Percentiles rank a stretch among this genome's conserved stretches.
Conservation (phyloP, 2,329 filamentous ascomycete genomes). For the Sporothrix pseudoabietina region DNA sequence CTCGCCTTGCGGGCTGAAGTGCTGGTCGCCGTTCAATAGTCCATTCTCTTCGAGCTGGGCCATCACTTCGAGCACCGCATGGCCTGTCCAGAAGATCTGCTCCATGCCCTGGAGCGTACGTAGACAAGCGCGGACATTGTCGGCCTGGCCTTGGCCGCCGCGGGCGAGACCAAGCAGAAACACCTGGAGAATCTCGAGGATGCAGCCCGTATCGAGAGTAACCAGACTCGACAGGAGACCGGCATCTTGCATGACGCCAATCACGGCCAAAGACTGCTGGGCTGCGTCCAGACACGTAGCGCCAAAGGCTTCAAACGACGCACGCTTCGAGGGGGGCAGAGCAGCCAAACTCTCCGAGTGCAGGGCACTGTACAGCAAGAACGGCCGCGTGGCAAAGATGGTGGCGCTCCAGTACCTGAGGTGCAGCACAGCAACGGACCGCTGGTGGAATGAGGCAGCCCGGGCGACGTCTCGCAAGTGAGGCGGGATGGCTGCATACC, state of each 20-base stretch:
- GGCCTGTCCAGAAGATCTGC: conserved; percentile 37
- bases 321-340: conserved; percentile 34
- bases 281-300: conserved; percentile 37
- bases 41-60: conserved; percentile 38
- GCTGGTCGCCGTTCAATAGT: conserved; percentile 33
- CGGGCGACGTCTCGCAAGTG: conserved; percentile 36
- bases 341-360: conserved; percentile 28
- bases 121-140: conserved; percentile 34
- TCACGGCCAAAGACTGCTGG: conserved; percentile 33
- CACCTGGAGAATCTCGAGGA: conserved; percentile 38
- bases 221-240: conserved; percentile 37
- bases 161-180: conserved; percentile 36
- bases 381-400: conserved; percentile 42
- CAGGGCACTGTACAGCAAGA: conserved; percentile 37
- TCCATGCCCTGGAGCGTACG: conserved; percentile 38
- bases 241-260: conserved; percentile 34
- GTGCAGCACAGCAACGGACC: conserved; percentile 37
- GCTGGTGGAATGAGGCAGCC: conserved; percentile 36
- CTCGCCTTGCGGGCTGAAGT: conserved; percentile 34
- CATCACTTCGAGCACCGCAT: conserved; percentile 37
- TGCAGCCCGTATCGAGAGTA: conserved; percentile 35
- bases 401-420: conserved; percentile 37
- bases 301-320: conserved; percentile 36
- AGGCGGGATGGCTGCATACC: conserved; percentile 36
- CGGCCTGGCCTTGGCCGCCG: conserved; percentile 12